Percentiles rank a stretch among this genome's conserved stretches.
Conservation (phyloP, 768 basidiomycete species). For the Termitomyces eurrhizus region DNA sequence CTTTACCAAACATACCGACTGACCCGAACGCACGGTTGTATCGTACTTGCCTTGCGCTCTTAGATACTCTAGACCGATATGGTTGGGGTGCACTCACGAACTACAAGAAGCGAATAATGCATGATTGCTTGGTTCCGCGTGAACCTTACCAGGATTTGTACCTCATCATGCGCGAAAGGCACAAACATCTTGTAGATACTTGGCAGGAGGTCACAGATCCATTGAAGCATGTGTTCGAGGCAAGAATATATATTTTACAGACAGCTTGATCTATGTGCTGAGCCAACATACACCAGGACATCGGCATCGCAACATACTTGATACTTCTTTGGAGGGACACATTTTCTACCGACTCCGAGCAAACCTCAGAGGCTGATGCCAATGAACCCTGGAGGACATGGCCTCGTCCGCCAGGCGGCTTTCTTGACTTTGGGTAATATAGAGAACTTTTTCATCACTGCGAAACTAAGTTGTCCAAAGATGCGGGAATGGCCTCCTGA, state of each 20-base stretch:
- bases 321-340: slow-evolving; percentile 88
- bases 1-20: slow-evolving; percentile 42
- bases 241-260: slow-evolving; percentile 21
- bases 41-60: slow-evolving; percentile 74
- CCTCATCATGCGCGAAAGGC: slow-evolving; percentile 77
- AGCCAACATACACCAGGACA: slow-evolving; percentile 55
- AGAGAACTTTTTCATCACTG: not conserved
- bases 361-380: slow-evolving; percentile 7
- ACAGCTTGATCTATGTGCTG: not conserved
- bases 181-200: slow-evolving; percentile 67
- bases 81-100: slow-evolving; percentile 80
- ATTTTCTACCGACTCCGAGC: slow-evolving; percentile 28
- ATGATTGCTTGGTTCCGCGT: slow-evolving; percentile 74
- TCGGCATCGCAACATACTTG: slow-evolving; percentile 90
- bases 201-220: slow-evolving; percentile 88
- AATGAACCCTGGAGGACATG: slow-evolving; percentile 61
- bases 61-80: slow-evolving; percentile 84
- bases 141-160: slow-evolving; percentile 90
- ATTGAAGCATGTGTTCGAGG: slow-evolving; percentile 88
- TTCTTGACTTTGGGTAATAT: slow-evolving; percentile 81
- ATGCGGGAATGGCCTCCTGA: slow-evolving; percentile 90
- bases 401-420: slow-evolving; percentile 81
- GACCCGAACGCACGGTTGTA: slow-evolving; percentile 65
- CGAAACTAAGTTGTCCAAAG: slow-evolving; percentile 30
- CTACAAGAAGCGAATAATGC: slow-evolving; percentile 83